Percentiles rank a stretch among this genome's conserved stretches.
These are phyloP conservation scores for Metarhizium guizhouense DNA, from an alignment of 2,329 filamentous ascomycete genomes.

Conservation along the genomic window DNA sequence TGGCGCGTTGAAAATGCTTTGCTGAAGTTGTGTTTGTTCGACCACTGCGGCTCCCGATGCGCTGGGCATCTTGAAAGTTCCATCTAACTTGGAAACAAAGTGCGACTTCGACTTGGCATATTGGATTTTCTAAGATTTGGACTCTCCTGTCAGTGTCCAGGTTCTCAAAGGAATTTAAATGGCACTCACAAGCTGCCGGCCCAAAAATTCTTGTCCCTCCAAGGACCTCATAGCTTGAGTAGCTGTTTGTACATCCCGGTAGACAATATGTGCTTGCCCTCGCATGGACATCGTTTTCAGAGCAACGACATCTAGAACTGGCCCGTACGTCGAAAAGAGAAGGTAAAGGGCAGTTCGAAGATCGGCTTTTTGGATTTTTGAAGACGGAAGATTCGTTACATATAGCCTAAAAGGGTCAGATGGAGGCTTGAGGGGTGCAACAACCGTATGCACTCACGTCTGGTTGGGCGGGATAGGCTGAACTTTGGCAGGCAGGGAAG, in stretches of 20 bases:
- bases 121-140: slow-evolving; percentile 62
- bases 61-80: slow-evolving; percentile 68
- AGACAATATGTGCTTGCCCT: slow-evolving; percentile 89
- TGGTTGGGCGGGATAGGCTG: slow-evolving; percentile 59
- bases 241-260: slow-evolving; percentile 80
- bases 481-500: slow-evolving; percentile 39
- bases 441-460: slow-evolving; percentile 44
- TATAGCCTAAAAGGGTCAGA: slow-evolving; percentile 57
- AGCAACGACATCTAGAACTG: slow-evolving; percentile 84
- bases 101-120: slow-evolving; percentile 89
- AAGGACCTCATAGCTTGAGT: slow-evolving; percentile 88
- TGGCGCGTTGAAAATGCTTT: slow-evolving; percentile 70
- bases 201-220: slow-evolving; percentile 79
- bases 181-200: slow-evolving; percentile 66
- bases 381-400: slow-evolving; percentile 72
- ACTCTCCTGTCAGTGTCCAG: neutral
- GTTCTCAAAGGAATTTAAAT: neutral
- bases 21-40: slow-evolving; percentile 64
- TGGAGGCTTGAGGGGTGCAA: neutral
- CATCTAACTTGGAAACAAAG: slow-evolving; percentile 82
- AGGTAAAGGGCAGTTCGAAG: slow-evolving; percentile 82
- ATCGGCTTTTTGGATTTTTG: slow-evolving; percentile 85
- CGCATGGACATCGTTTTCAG: slow-evolving; percentile 89
- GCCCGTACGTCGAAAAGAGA: slow-evolving; percentile 87
- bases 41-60: slow-evolving; percentile 43